Evolutionary conservation across 2,329 filamentous ascomycete genomes (phyloP).

Genomic region (Scolecobasidium constrictum): DNA sequence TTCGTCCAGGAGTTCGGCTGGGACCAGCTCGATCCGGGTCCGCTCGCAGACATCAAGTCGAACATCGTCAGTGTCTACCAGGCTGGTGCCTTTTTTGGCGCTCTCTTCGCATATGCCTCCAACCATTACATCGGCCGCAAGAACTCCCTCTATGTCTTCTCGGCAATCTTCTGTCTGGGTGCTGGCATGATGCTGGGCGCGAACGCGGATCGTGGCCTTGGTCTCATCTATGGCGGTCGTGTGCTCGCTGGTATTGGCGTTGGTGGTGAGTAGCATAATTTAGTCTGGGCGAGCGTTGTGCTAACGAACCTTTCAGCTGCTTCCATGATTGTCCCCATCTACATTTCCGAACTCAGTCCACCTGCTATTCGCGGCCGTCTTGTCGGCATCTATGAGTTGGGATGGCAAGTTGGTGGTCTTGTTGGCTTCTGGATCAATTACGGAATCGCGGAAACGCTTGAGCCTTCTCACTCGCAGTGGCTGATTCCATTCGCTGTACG

Average conservation of each 20-base stretch:
- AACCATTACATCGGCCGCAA: conserved; percentile 59
- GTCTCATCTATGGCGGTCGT: conserved; percentile 45
- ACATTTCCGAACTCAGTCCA: conserved; percentile 47
- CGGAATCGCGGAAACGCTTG: conserved; percentile 32
- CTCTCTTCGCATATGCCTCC: conserved; percentile 55
- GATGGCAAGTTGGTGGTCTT: conserved; percentile 42
- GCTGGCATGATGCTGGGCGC: conserved; percentile 63
- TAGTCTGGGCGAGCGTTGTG: too few species aligned
- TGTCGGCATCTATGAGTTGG: conserved; percentile 47
- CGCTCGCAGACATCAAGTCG: conserved; percentile 51
- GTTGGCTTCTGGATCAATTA: conserved; percentile 41
- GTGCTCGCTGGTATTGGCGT: conserved; percentile 48
- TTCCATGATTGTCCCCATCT: conserved; percentile 49
- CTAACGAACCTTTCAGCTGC: too few species aligned
- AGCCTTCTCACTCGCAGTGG: conserved; percentile 33
- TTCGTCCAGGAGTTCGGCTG: conserved; percentile 62
- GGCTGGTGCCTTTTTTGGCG: conserved; percentile 74
- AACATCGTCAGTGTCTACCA: conserved; percentile 78
- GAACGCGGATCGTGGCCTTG: conserved; percentile 50
- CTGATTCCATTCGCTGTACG: conserved; percentile 38
- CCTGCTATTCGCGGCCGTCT: conserved; percentile 47
- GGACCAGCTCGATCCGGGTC: conserved; percentile 30
- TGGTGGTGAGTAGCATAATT: too few species aligned
- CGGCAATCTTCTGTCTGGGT: conserved; percentile 56
- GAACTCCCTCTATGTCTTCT: conserved; percentile 51